Evolutionary conservation across 2,329 filamentous ascomycete species (phyloP).

Genomic region (Claviceps digitariae): DNA sequence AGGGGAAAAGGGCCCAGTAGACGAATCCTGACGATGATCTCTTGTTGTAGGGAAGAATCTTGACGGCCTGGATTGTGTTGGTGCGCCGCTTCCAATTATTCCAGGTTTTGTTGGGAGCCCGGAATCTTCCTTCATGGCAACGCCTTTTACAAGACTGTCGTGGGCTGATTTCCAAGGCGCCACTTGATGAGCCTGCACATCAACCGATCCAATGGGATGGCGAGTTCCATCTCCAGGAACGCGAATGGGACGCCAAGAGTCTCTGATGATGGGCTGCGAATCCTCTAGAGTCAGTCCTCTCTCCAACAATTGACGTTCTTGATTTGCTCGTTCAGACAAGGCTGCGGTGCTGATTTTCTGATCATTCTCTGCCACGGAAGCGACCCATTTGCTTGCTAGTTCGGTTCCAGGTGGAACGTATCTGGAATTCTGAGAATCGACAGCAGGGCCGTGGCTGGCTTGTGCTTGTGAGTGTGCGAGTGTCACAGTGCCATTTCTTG

Average conservation of each 20-base stretch:
- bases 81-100: conserved; percentile 17
- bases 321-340: conserved; percentile 25
- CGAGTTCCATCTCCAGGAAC: conserved; percentile 23
- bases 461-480: conserved; percentile 12
- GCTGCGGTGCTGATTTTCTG: conserved; percentile 27
- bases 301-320: conserved; percentile 30
- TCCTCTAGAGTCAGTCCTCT: conserved; percentile 31
- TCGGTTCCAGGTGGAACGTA: conserved; percentile 17
- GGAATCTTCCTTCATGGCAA: conserved; percentile 12
- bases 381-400: conserved; percentile 28
- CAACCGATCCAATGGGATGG: conserved; percentile 12
- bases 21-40: conserved; percentile 31
- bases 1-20: conserved; percentile 21
- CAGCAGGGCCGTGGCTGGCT: conserved; percentile 10
- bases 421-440: conserved; percentile 19
- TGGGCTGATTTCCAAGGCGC: conserved; percentile 18
- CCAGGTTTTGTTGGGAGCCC: conserved; percentile 12
- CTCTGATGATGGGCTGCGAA: conserved; percentile 34
- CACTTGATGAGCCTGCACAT: conserved; percentile 16
- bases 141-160: conserved; percentile 12
- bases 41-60: conserved; percentile 47
- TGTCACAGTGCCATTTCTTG: conserved; percentile 9
- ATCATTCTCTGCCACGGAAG: conserved; percentile 31
- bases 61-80: conserved; percentile 38
- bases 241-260: conserved; percentile 38